Evolutionary conservation across 2,329 filamentous ascomycete genomes (phyloP).

Genomic region (Neophaeococcomyces aloes): DNA sequence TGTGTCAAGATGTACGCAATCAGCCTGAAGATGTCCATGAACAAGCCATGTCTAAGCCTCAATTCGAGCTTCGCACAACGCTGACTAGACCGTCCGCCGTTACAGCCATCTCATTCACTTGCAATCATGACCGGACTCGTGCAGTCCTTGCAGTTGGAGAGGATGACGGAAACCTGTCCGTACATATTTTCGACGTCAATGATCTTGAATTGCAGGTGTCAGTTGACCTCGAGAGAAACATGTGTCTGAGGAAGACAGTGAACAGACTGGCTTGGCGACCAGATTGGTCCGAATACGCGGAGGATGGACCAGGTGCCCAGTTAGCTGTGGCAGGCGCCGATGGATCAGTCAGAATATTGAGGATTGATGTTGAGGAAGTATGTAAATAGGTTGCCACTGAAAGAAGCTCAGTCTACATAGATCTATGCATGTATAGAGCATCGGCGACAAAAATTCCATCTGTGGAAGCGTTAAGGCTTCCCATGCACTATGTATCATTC

Average conservation of each 20-base stretch:
- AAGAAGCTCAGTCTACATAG: not conserved
- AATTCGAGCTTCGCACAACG: slow-evolving; percentile 27
- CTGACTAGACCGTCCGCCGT: slow-evolving; percentile 51
- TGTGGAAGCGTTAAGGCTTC: slow-evolving; percentile 10
- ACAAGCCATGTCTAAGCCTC: slow-evolving; percentile 13
- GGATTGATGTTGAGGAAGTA: slow-evolving; percentile 12
- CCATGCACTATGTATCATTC: not conserved
- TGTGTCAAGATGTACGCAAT: slow-evolving; percentile 9
- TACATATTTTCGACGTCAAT: slow-evolving; percentile 30
- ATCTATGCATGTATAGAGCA: too few relatives aligned
- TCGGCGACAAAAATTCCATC: not conserved
- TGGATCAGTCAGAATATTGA: slow-evolving; percentile 26
- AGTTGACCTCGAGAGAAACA: slow-evolving; percentile 17
- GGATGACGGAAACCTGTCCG: slow-evolving; percentile 36
- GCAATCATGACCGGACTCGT: slow-evolving; percentile 21
- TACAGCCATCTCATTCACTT: slow-evolving; percentile 60
- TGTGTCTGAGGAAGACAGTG: slow-evolving; percentile 54
- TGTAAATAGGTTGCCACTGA: slow-evolving; percentile 1
- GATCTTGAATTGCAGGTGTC: slow-evolving; percentile 23
- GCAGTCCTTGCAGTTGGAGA: slow-evolving; percentile 37
- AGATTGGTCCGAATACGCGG: slow-evolving; percentile 10
- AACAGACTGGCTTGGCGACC: slow-evolving; percentile 62
- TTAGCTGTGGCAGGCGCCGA: slow-evolving; percentile 18
- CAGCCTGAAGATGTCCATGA: slow-evolving; percentile 22
- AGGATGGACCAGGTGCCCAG: slow-evolving; percentile 27